Conservation (phyloP, 2,329 filamentous ascomycete species). For the Trichophyton schoenleinii region DNA sequence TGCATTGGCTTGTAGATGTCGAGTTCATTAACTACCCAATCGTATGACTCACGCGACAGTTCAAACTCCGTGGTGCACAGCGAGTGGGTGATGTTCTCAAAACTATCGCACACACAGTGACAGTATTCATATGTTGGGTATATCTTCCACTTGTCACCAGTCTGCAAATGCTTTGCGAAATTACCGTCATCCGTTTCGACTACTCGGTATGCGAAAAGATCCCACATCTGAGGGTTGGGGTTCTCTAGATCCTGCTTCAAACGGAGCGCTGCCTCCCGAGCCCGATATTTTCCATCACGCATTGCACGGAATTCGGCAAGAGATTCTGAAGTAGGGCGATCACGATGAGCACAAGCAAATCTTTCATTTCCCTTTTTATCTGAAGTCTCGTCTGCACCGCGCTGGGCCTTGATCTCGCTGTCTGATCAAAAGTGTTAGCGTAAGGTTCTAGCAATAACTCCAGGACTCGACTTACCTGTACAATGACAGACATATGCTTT, state of each 20-base stretch:
- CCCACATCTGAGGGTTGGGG: constrained; percentile 93
- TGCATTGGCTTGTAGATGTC: constrained; percentile 89
- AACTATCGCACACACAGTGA: constrained; percentile 71
- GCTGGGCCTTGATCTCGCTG: constrained; percentile 71
- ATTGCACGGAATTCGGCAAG: constrained; percentile 76
- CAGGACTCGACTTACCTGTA: constrained; percentile 34
- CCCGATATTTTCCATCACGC: constrained; percentile 81
- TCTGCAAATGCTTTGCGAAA: constrained; percentile 54
- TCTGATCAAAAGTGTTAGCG: constrained; percentile 32
- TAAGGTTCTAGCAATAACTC: not conserved
- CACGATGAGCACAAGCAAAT: constrained; percentile 72
- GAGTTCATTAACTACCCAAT: constrained; percentile 73
- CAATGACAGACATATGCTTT: constrained; percentile 79
- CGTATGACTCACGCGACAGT: constrained; percentile 72
- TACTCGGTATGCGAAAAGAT: constrained; percentile 80
- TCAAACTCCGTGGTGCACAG: constrained; percentile 91
- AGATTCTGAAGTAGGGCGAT: constrained; percentile 62
- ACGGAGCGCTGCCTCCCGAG: constrained; percentile 68
- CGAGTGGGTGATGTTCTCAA: constrained; percentile 83
- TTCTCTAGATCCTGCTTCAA: constrained; percentile 76
- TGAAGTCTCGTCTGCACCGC: constrained; percentile 39
- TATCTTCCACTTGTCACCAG: constrained; percentile 74
- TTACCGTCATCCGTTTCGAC: constrained; percentile 44
- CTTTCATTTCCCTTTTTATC: constrained; percentile 42
- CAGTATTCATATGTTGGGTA: constrained; percentile 63